Conservation (phyloP, 805 yeast species). For the Starmerella kuoi region DNA sequence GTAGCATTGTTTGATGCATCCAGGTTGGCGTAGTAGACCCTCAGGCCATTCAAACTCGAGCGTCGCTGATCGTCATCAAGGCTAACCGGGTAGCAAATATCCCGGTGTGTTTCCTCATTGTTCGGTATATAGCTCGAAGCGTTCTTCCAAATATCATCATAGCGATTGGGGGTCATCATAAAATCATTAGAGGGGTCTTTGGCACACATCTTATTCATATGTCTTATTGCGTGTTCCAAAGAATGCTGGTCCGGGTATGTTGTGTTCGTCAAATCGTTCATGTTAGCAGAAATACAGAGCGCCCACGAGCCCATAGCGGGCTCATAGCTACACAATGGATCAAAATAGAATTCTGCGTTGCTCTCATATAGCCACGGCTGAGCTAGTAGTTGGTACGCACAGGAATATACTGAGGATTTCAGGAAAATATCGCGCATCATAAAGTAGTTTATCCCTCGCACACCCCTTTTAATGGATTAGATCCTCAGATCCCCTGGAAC, state of each 20-base stretch:
- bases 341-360: not conserved
- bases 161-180: too few species aligned
- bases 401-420: not conserved
- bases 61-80: not conserved
- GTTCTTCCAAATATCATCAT: too few species aligned
- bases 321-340: conserved; percentile 6
- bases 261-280: not conserved
- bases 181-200: too few species aligned
- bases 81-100: too few species aligned
- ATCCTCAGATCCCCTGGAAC: too few species aligned
- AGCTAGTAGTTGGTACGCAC: not conserved
- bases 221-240: too few species aligned
- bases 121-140: too few species aligned
- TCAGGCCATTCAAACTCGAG: not conserved
- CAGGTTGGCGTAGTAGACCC: not conserved
- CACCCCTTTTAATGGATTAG: too few species aligned
- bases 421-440: not conserved
- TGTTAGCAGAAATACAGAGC: conserved; percentile 3
- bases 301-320: conserved; percentile 14
- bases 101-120: too few species aligned
- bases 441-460: too few species aligned
- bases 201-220: too few species aligned
- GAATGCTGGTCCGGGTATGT: too few species aligned
- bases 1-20: not conserved
- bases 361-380: not conserved